Conservation (phyloP, 1,284 basidiomycete species). For the Gymnopus androsaceus region DNA sequence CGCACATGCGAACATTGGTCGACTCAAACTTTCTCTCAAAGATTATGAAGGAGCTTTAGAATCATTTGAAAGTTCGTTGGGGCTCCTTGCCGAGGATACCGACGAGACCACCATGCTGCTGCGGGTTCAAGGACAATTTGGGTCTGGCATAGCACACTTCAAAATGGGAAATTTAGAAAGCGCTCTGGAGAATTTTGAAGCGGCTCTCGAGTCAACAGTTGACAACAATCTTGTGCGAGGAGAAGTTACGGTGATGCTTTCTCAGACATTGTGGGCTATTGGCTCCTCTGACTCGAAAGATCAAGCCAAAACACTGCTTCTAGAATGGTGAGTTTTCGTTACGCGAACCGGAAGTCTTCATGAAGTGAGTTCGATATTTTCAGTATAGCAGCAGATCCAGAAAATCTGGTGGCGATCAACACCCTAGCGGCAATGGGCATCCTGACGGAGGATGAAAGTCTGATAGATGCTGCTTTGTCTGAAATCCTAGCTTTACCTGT, state of each 20-base stretch:
- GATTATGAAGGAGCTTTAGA: constrained; percentile 66
- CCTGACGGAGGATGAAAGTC: constrained; percentile 72
- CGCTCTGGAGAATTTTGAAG: constrained; percentile 69
- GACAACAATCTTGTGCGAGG: constrained; percentile 54
- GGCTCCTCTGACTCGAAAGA: constrained; percentile 76
- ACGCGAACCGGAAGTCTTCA: not conserved
- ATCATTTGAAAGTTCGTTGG: constrained; percentile 73
- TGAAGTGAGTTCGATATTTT: constrained; percentile 10
- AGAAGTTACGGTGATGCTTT: constrained; percentile 75
- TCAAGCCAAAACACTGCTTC: constrained; percentile 75
- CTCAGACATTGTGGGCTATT: constrained; percentile 82
- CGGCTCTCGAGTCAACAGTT: constrained; percentile 57
- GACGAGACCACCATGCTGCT: constrained; percentile 39
- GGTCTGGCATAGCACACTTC: constrained; percentile 72
- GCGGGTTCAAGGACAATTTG: constrained; percentile 69
- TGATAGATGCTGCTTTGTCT: constrained; percentile 85
- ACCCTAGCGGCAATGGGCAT: constrained; percentile 87
- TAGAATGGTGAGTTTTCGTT: constrained; percentile 71
- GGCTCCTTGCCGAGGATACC: constrained; percentile 63
- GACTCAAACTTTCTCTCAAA: constrained; percentile 66
- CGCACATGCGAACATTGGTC: constrained; percentile 82
- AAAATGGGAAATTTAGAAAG: constrained; percentile 64
- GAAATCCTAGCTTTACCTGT: constrained; percentile 74
- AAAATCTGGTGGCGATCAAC: constrained; percentile 79
- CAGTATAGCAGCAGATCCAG: constrained; percentile 69